These are phyloP conservation scores for Calonectria hawksworthii DNA, from an alignment of 2,329 filamentous ascomycete species.

Conservation along the genomic window DNA sequence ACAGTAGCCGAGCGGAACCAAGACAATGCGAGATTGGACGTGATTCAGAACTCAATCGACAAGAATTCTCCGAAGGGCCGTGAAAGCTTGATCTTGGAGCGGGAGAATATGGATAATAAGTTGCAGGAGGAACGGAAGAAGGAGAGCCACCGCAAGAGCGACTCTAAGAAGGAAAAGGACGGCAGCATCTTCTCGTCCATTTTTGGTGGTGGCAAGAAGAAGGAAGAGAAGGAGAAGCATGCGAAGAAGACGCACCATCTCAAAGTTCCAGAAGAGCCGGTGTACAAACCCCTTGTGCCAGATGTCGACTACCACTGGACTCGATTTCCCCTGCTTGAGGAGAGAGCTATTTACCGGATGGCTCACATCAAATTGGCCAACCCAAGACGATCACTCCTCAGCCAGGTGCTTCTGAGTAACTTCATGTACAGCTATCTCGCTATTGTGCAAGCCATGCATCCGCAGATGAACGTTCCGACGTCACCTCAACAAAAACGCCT, in stretches of 20 bases:
- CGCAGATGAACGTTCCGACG: conserved; percentile 91
- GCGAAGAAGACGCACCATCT: conserved; percentile 83
- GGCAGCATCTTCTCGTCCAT: conserved; percentile 94
- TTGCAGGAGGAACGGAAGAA: conserved; percentile 88
- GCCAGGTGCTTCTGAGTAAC: conserved; percentile 96
- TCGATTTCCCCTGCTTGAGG: conserved; percentile 93
- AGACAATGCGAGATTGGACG: conserved; percentile 86
- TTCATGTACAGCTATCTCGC: conserved; percentile 99
- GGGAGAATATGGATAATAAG: conserved; percentile 79
- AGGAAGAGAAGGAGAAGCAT: conserved; percentile 79
- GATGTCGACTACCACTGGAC: conserved; percentile 98
- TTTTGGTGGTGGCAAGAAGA: conserved; percentile 92
- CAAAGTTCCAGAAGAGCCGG: conserved; percentile 83
- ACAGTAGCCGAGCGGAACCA: conserved; percentile 70
- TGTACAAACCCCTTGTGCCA: conserved; percentile 79
- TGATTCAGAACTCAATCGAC: conserved; percentile 90
- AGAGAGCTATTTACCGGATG: conserved; percentile 98
- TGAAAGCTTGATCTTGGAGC: conserved; percentile 87
- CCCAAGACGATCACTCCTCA: conserved; percentile 89
- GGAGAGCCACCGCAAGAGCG: conserved; percentile 80
- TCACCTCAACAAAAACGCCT: conserved; percentile 80
- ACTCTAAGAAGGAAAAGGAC: conserved; percentile 91
- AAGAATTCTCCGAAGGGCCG: conserved; percentile 74
- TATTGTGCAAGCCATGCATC: conserved; percentile 99
- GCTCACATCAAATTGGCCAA: conserved; percentile 99